These are phyloP conservation scores for Albophoma yamanashiensis DNA, from an alignment of 2,329 filamentous ascomycete genomes.

Conservation along the genomic window DNA sequence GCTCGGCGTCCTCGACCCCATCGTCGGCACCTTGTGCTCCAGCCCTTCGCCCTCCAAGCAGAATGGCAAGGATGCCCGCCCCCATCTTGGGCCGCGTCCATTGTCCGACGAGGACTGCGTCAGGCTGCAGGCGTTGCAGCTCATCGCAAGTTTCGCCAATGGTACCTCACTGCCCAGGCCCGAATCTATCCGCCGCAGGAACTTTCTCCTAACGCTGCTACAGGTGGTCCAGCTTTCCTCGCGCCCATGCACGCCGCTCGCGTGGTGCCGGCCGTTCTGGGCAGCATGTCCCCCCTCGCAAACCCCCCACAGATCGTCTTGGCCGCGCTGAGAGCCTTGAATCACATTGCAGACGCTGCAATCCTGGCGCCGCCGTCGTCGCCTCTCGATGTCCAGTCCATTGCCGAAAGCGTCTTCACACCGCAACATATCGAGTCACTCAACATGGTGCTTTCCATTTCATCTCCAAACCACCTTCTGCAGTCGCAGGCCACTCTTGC, in stretches of 20 bases:
- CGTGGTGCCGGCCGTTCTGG: slow-evolving; percentile 59
- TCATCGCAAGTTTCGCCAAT: slow-evolving; percentile 77
- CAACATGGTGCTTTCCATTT: slow-evolving; percentile 52
- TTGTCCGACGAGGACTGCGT: slow-evolving; percentile 55
- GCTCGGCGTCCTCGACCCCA: slow-evolving; percentile 54
- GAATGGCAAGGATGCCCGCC: slow-evolving; percentile 28
- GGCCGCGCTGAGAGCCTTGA: slow-evolving; percentile 64
- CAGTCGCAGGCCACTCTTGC: slow-evolving; percentile 54
- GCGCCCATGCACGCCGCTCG: slow-evolving; percentile 59
- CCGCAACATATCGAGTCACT: slow-evolving; percentile 51
- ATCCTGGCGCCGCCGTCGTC: slow-evolving; percentile 40
- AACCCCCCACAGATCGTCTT: slow-evolving; percentile 57
- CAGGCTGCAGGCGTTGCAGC: slow-evolving; percentile 68
- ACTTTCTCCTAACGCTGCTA: slow-evolving; percentile 25
- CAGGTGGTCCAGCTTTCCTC: slow-evolving; percentile 74
- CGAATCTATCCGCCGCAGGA: not conserved
- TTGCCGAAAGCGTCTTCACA: slow-evolving; percentile 57
- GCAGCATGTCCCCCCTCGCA: slow-evolving; percentile 54
- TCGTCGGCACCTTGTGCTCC: slow-evolving; percentile 34
- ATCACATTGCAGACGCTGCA: slow-evolving; percentile 58
- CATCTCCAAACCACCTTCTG: slow-evolving; percentile 35
- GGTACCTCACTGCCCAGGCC: slow-evolving; percentile 40
- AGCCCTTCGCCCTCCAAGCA: slow-evolving; percentile 19
- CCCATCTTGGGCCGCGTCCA: slow-evolving; percentile 20
- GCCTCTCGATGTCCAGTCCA: slow-evolving; percentile 33